Base-by-base conservation (phyloP, 106 monocot genomes). In the Ottelia alismoides region DNA sequence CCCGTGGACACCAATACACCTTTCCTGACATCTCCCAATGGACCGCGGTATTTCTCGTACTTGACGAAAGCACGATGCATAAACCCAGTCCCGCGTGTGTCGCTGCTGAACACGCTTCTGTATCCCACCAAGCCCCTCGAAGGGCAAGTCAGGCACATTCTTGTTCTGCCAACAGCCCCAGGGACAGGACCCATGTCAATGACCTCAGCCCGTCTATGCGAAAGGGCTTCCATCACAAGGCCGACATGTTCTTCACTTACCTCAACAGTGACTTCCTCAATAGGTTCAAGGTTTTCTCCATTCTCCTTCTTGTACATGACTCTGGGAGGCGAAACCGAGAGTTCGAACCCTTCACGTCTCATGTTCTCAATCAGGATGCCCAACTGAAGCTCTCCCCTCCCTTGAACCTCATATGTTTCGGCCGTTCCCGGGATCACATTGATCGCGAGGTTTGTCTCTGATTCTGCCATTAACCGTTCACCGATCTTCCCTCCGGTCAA, bases 291-390 rank as follows among this genome's bases (percentile, higher is more conserved):
- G 55, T 70, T 85, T 59, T 65, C 74, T 28, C 72, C 77, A 20
- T 79, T 74, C 49, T 89, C 85, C 55, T 61, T 78, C 72, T 89
- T 98, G 59, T 98, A 98, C 98, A 98, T 98, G 47, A 98, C 98
- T 71, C 57, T 90, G 47, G 98, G 89, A 10, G 98, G 98, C 49
- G 98, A 99, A 70, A 99, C 79, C 56, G 98, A 98, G 27, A 98
- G 80, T 71, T 90, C 98, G 86, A 99, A 99, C 23, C 82, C 85
- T 75, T 99, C 98, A 28, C 98, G 90, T 60, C 98, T 79, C 98
- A 99, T 99, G 71, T 99, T 99, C 56, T 99, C 98, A 47, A 99
- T 99, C 53, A 99, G 80, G 26, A 90, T 99, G 90, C 98, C 98
- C 60, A 99, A 77, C 66, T 99, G 98, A 58, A 99, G 85, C 51